Evolutionary conservation across 441 rosid genomes (phyloP).

Genomic region (Biscutella laevigata): DNA sequence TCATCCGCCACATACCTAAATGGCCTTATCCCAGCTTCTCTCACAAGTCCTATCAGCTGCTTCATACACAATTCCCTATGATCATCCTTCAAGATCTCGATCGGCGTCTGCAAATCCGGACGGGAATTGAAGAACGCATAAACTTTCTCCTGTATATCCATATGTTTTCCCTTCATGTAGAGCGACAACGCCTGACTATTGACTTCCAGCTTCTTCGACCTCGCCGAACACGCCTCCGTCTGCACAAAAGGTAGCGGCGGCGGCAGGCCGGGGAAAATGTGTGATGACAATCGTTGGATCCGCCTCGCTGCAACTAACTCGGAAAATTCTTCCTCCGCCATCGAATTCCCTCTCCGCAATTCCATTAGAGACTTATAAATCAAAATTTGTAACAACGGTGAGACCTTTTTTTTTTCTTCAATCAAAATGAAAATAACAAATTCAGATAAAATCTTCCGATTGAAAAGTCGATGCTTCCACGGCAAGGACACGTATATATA

Average conservation of each 20-base stretch:
- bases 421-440: background rate
- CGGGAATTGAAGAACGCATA: constrained; percentile 48
- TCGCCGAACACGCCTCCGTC: constrained; percentile 38
- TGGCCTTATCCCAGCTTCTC: constrained; percentile 70
- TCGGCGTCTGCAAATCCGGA: constrained; percentile 76
- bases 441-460: background rate
- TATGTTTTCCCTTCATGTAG: constrained; percentile 68
- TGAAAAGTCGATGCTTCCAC: constrained; percentile 9
- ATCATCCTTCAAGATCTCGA: constrained; percentile 68
- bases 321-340: constrained; percentile 29
- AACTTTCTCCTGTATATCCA: constrained; percentile 60
- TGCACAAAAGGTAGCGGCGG: constrained; percentile 19
- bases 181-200: constrained; percentile 34
- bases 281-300: constrained; percentile 46
- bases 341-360: constrained; percentile 21
- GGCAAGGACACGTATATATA: constrained; percentile 25
- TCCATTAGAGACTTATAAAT: too few species aligned
- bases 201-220: constrained; percentile 45
- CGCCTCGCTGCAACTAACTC: constrained; percentile 33
- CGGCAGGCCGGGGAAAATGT: constrained; percentile 31
- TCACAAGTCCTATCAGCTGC: constrained; percentile 59
- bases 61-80: constrained; percentile 81
- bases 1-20: constrained; percentile 55
- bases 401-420: too few species aligned
- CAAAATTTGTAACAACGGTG: too few species aligned